Percentiles rank a stretch among this genome's conserved stretches.
phyloP scores from a whole-genome alignment of 179 eudicot species.

The Beta lomatogona region DNA sequence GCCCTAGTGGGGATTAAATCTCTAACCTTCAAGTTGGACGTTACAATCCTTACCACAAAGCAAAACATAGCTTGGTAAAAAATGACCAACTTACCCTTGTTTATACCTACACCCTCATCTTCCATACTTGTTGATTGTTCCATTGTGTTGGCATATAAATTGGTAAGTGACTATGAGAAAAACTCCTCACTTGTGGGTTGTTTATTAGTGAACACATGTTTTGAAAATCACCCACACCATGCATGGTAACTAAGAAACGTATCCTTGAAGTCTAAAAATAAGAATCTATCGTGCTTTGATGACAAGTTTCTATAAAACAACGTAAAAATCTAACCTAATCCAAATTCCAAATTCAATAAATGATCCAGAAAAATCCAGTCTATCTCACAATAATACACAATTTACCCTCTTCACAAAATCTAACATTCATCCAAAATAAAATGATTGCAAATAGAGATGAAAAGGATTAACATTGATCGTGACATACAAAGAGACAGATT shows the following conservation, averaged over 20 bases:
- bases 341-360: not conserved
- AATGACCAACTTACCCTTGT: too few relatives aligned
- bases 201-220: not conserved
- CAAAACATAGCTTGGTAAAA: too few relatives aligned
- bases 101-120: too few relatives aligned
- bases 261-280: not conserved
- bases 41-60: too few relatives aligned
- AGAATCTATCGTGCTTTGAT: not conserved
- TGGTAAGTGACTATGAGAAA: too few relatives aligned
- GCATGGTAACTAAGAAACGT: not conserved
- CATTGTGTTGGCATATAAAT: too few relatives aligned
- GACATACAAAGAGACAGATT: not conserved
- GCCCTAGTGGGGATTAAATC: too few relatives aligned
- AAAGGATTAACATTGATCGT: too few relatives aligned
- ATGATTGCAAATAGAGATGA: not conserved
- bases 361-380: not conserved
- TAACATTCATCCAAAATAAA: not conserved
- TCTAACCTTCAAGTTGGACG: too few relatives aligned
- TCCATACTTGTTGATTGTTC: too few relatives aligned
- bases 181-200: too few relatives aligned
- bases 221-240: too few relatives aligned
- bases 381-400: not conserved
- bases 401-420: slow-evolving; percentile 10
- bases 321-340: not conserved
- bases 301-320: not conserved